Evolutionary conservation across 345 rosid species (phyloP).

Genomic region (Hypericum perforatum): DNA sequence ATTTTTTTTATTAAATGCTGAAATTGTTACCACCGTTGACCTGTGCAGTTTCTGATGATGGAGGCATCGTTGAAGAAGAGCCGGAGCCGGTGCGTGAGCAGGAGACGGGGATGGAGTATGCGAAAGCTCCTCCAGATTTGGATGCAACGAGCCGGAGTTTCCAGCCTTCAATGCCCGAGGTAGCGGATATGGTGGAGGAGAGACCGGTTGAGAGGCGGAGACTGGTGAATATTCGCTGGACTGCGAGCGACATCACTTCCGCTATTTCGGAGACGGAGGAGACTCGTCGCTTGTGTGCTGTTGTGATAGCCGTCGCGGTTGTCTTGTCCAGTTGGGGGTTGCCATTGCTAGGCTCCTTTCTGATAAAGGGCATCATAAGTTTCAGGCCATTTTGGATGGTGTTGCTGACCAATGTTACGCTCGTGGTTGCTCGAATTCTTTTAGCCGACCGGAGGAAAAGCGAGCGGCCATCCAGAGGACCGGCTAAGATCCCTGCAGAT

Average conservation of each 20-base stretch:
- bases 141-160: too few species aligned
- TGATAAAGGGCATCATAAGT: slow-evolving; percentile 30
- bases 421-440: slow-evolving; percentile 38
- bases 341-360: slow-evolving; percentile 35
- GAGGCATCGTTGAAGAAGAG: too few species aligned
- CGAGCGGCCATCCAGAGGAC: slow-evolving; percentile 17
- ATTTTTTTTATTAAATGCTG: too few species aligned
- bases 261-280: slow-evolving; percentile 45
- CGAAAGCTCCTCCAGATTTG: too few species aligned
- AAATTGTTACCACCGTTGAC: too few species aligned
- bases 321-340: slow-evolving; percentile 44
- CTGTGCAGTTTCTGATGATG: too few species aligned
- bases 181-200: slow-evolving; percentile 7
- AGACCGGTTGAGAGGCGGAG: slow-evolving; percentile 10
- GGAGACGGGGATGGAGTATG: too few species aligned
- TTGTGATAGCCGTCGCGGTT: slow-evolving; percentile 37
- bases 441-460: slow-evolving; percentile 18
- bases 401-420: slow-evolving; percentile 48
- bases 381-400: slow-evolving; percentile 63
- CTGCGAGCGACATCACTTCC: slow-evolving; percentile 40
- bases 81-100: too few species aligned
- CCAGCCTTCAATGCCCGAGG: too few species aligned
- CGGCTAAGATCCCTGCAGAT: slow-evolving; percentile 15
- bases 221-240: slow-evolving; percentile 13
- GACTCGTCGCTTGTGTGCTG: slow-evolving; percentile 39